Conservation (phyloP, 371 early-diverging fungal species). For the Phascolomyces articulosus region DNA sequence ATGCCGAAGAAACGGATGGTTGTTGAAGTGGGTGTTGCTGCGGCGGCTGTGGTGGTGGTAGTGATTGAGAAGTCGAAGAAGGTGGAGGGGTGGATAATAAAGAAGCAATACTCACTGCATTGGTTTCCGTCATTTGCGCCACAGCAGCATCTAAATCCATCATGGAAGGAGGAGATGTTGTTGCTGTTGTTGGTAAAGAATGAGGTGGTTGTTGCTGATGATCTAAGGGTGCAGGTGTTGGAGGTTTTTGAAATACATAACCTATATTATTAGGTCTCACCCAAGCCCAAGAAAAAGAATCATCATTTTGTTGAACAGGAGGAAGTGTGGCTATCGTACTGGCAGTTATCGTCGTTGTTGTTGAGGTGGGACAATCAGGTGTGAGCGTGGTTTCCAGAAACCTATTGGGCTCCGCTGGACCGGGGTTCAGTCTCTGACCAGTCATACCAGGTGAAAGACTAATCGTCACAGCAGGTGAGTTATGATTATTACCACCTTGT, state of each 20-base stretch:
- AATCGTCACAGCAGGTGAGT: slow-evolving; percentile 2
- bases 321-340: not conserved
- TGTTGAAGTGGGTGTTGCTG: not conserved
- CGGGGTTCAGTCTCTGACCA: slow-evolving; percentile 1
- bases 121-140: slow-evolving; percentile 9
- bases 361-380: slow-evolving; percentile 12
- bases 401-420: slow-evolving; percentile 6
- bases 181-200: not conserved
- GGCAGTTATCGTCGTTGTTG: not conserved
- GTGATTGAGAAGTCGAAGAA: not conserved
- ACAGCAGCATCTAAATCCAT: slow-evolving; percentile 6
- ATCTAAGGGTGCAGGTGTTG: not conserved
- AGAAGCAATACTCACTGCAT: not conserved
- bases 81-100: not conserved
- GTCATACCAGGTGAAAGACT: slow-evolving; percentile 3
- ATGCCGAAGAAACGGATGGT: too few species aligned
- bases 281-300: slow-evolving; percentile 29
- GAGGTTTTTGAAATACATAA: slow-evolving; percentile 23
- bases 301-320: not conserved
- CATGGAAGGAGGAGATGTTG: not conserved
- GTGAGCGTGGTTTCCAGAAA: slow-evolving; percentile 12
- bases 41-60: not conserved
- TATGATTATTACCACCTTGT: too few species aligned
- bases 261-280: slow-evolving; percentile 27
- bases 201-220: not conserved